These are phyloP conservation scores for Neolentinus lepideus DNA, from an alignment of 1,284 basidiomycete genomes.

Conservation along the genomic window DNA sequence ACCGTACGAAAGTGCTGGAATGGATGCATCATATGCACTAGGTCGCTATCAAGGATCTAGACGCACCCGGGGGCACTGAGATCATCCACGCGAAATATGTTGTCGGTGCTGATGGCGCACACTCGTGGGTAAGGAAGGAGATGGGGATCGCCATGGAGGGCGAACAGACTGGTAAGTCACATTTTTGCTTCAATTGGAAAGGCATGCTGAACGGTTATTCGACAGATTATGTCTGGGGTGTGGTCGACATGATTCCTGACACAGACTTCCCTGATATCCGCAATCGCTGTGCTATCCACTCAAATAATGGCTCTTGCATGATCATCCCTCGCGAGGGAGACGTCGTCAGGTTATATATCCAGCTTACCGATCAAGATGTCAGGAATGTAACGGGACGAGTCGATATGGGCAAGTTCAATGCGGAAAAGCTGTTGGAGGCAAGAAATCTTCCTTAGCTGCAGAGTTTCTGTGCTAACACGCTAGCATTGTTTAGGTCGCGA, in stretches of 20 bases:
- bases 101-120: slow-evolving; percentile 62
- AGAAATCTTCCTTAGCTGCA: no score
- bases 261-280: slow-evolving; percentile 83
- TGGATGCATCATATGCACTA: no score
- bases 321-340: slow-evolving; percentile 73
- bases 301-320: slow-evolving; percentile 50
- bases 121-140: slow-evolving; percentile 73
- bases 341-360: slow-evolving; percentile 69
- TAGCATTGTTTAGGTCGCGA: no score
- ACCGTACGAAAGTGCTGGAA: no score
- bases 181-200: not conserved
- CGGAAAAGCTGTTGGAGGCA: slow-evolving; percentile 57
- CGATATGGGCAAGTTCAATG: slow-evolving; percentile 49
- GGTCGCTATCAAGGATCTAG: slow-evolving; percentile 9
- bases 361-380: slow-evolving; percentile 48
- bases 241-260: slow-evolving; percentile 61
- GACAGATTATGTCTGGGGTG: slow-evolving; percentile 71
- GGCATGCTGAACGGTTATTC: not conserved
- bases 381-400: slow-evolving; percentile 47
- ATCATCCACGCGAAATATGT: slow-evolving; percentile 47
- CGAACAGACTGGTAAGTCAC: slow-evolving; percentile 35
- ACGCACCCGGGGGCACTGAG: slow-evolving; percentile 27
- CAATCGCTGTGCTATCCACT: slow-evolving; percentile 56
- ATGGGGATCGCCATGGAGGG: slow-evolving; percentile 73
- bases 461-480: no score